Conservation (phyloP, 1,284 basidiomycete species). For the Ganoderma lingzhi region DNA sequence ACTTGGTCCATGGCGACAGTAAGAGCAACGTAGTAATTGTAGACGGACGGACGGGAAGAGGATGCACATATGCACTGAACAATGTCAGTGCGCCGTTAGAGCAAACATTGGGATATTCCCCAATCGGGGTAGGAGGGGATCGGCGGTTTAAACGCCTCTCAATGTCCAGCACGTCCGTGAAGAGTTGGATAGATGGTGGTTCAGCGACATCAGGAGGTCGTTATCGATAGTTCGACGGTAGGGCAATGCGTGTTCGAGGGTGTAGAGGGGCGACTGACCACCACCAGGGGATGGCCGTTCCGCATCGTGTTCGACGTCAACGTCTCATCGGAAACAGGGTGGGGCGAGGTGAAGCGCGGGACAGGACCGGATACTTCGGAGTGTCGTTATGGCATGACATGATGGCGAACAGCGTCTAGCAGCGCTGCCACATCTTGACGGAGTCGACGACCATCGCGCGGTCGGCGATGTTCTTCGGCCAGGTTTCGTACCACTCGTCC, state of each 20-base stretch:
- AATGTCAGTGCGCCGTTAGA: neutral
- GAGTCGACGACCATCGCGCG: constrained; percentile 81
- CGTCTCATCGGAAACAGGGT: constrained; percentile 5
- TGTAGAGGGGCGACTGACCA: constrained; percentile 6
- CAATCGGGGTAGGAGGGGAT: neutral
- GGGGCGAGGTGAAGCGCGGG: neutral
- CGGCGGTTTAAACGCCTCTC: neutral
- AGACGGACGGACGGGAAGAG: neutral
- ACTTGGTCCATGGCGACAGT: neutral
- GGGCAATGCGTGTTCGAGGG: neutral
- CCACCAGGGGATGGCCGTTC: neutral
- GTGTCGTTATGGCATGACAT: neutral
- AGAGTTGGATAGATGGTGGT: neutral
- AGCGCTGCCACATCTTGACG: constrained; percentile 80
- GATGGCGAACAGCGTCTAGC: constrained; percentile 41
- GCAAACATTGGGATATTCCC: neutral
- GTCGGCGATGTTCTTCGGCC: constrained; percentile 66
- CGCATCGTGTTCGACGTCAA: constrained; percentile 6
- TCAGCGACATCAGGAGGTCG: constrained; percentile 4
- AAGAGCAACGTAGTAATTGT: neutral
- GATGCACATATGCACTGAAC: constrained; percentile 1
- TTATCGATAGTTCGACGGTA: neutral
- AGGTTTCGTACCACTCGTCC: constrained; percentile 73
- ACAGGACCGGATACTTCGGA: neutral
- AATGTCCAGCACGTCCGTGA: neutral